phyloP scores from a whole-genome alignment of 768 basidiomycete genomes.

The Tylopilus sp. region DNA sequence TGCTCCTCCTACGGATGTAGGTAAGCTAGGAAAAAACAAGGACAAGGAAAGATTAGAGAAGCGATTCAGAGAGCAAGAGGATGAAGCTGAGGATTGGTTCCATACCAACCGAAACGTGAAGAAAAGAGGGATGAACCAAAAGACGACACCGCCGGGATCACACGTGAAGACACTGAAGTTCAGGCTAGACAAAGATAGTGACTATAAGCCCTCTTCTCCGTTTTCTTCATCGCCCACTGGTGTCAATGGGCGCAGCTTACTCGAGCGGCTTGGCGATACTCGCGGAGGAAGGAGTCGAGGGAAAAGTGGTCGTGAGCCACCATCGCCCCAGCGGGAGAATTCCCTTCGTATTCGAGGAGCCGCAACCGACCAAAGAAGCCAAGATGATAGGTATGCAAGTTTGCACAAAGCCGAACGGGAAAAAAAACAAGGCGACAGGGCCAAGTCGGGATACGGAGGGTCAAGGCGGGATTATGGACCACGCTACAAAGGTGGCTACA shows the following conservation, averaged over 20 bases:
- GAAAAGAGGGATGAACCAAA: conserved; percentile 23
- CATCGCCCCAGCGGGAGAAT: conserved; percentile 2
- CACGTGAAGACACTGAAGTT: conserved; percentile 36
- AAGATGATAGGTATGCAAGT: conserved; percentile 8
- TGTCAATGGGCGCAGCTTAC: conserved; percentile 27
- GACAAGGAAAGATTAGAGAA: conserved; percentile 54
- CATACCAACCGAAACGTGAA: conserved; percentile 33
- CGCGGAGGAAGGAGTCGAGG: conserved; percentile 4
- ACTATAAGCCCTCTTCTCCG: conserved; percentile 19
- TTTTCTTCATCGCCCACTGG: conserved; percentile 14
- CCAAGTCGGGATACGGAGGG: conserved; percentile 18
- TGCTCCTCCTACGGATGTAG: conserved; percentile 58
- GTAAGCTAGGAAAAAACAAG: conserved; percentile 60
- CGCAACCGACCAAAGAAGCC: conserved; percentile 17
- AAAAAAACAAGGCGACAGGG: conserved; percentile 23
- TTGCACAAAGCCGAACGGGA: conserved; percentile 12
- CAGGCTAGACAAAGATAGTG: conserved; percentile 33
- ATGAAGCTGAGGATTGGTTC: conserved; percentile 72
- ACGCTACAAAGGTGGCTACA: conserved; percentile 48
- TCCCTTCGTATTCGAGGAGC: conserved; percentile 32
- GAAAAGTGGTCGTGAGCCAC: conserved; percentile 2
- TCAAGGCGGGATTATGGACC: conserved; percentile 33
- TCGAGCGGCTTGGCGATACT: conserved; percentile 33
- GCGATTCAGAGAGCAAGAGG: conserved; percentile 47
- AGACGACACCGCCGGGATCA: conserved; percentile 3